Conservation (phyloP, 257 asterid genomes). For the Solanum chiquidenum region DNA sequence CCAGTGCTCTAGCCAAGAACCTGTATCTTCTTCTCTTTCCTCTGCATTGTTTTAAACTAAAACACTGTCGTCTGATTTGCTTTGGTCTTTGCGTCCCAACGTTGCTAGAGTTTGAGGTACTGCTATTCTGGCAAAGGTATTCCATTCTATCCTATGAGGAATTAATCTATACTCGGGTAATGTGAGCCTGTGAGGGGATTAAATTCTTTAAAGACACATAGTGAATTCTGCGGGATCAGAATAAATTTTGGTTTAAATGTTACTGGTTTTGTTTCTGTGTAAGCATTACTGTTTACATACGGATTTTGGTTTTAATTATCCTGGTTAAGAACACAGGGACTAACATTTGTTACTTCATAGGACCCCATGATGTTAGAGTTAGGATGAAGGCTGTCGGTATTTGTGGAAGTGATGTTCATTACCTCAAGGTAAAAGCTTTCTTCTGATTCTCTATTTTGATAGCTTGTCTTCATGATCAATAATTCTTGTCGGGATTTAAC, state of each 20-base stretch:
- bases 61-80: background rate
- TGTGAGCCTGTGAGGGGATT: background rate
- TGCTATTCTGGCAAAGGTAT: background rate
- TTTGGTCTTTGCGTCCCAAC: background rate
- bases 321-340: background rate
- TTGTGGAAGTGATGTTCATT: slow-evolving; percentile 97
- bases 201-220: background rate
- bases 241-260: background rate
- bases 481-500: background rate
- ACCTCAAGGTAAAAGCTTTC: slow-evolving; percentile 50
- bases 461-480: background rate
- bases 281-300: background rate
- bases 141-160: background rate
- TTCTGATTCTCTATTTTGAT: background rate
- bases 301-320: background rate
- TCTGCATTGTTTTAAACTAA: background rate
- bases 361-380: slow-evolving; percentile 79
- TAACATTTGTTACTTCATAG: slow-evolving; percentile 14
- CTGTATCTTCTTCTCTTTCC: background rate
- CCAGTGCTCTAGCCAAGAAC: no score
- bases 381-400: slow-evolving; percentile 95
- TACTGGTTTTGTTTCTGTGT: background rate
- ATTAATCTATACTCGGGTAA: background rate
- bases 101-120: background rate
- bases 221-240: background rate